Percentiles rank a stretch among this genome's conserved stretches.
phyloP scores from a whole-genome alignment of 129 eudicot species.

The Saussurea involucrata region DNA sequence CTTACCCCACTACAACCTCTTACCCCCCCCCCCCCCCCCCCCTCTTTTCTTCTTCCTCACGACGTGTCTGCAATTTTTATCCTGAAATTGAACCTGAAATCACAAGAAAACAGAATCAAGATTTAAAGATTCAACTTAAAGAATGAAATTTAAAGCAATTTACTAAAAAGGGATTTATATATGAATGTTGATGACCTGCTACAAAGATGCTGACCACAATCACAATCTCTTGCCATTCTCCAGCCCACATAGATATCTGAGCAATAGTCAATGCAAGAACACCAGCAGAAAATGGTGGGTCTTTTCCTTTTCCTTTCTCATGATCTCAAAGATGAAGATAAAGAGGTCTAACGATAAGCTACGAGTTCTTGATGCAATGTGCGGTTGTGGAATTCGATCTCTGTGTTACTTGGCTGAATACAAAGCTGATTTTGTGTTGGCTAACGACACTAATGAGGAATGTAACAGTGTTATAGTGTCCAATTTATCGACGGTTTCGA shows the following conservation, averaged over 20 bases:
- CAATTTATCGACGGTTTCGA: conserved; percentile 43
- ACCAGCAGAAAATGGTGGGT: conserved; percentile 88
- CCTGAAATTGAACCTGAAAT: no score
- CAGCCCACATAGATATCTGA: conserved; percentile 53
- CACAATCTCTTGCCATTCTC: conserved; percentile 59
- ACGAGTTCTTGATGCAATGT: conserved; percentile 85
- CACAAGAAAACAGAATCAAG: no score
- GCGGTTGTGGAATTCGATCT: conserved; percentile 91
- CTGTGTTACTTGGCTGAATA: conserved; percentile 70
- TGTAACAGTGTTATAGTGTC: conserved; percentile 41
- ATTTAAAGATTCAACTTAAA: no score
- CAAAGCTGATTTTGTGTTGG: conserved; percentile 74
- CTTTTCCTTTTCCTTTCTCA: no score
- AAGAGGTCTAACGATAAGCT: conserved; percentile 38
- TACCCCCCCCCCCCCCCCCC: no score
- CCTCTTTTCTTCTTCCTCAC: no score
- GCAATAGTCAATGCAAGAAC: conserved; percentile 73
- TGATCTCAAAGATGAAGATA: no score
- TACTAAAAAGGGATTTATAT: neutral
- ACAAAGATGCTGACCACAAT: conserved; percentile 74
- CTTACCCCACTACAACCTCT: no score
- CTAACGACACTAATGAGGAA: conserved; percentile 72
- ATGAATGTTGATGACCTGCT: conserved; percentile 38
- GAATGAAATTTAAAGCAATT: neutral
- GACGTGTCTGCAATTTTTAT: no score